Percentiles rank a stretch among this genome's conserved stretches.
These are phyloP conservation scores for Fusarium sp. DNA, from an alignment of 2,329 filamentous ascomycete genomes.

Conservation along the genomic window DNA sequence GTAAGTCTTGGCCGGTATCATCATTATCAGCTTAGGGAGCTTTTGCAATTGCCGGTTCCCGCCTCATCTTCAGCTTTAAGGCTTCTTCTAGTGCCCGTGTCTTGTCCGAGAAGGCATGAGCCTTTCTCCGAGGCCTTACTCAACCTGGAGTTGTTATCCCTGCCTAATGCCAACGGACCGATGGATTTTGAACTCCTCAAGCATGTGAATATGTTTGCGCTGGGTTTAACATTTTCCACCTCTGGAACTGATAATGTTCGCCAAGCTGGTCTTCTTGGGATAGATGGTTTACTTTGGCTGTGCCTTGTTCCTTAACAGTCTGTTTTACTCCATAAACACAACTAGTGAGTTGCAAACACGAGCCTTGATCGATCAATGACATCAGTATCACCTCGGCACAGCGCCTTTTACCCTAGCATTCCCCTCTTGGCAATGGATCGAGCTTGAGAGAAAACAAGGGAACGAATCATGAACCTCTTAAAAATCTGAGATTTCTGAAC, in stretches of 20 bases:
- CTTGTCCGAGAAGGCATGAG: slow-evolving; percentile 7
- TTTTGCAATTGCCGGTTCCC: slow-evolving; percentile 15
- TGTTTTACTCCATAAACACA: neutral
- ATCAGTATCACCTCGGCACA: slow-evolving; percentile 22
- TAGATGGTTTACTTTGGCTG: neutral
- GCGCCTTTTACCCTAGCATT: neutral
- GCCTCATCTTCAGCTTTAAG: slow-evolving; percentile 31
- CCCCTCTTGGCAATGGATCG: neutral
- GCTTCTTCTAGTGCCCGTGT: slow-evolving; percentile 11
- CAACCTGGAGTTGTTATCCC: slow-evolving; percentile 13
- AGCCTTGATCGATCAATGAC: slow-evolving; percentile 19
- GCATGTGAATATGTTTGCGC: slow-evolving; percentile 23
- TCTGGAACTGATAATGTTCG: neutral
- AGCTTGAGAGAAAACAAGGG: neutral
- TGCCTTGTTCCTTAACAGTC: neutral
- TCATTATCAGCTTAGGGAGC: neutral
- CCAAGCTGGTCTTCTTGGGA: neutral
- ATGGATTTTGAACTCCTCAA: slow-evolving; percentile 9
- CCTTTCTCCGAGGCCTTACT: slow-evolving; percentile 17
- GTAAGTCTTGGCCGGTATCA: neutral
- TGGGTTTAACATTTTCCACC: neutral
- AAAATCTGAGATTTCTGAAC: neutral
- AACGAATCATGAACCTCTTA: neutral
- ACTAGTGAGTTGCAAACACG: neutral
- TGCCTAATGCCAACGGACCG: slow-evolving; percentile 18